Conservation (phyloP, 2,329 filamentous ascomycete species). For the Rhexocercosporidium sp. region DNA sequence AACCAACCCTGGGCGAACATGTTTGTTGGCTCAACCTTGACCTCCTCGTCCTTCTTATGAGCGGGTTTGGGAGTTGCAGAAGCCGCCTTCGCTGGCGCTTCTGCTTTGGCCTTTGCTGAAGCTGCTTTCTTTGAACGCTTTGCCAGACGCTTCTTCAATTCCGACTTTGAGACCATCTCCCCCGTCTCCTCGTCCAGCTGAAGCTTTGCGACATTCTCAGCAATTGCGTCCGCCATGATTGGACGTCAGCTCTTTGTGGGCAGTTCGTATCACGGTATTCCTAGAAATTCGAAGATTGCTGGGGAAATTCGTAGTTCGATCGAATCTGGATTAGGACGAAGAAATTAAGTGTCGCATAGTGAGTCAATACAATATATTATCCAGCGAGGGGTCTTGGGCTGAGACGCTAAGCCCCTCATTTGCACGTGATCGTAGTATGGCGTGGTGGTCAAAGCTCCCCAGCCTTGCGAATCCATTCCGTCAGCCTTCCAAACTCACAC, state of each 20-base stretch:
- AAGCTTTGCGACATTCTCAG: constrained; percentile 57
- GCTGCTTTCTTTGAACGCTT: constrained; percentile 64
- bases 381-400: background rate
- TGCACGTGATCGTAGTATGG: background rate
- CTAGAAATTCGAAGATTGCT: background rate
- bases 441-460: background rate
- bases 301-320: background rate
- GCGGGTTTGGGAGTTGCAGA: constrained; percentile 36
- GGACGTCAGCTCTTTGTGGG: background rate
- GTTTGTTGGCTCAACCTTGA: constrained; percentile 40
- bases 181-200: constrained; percentile 67
- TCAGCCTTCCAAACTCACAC: constrained; percentile 1
- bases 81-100: constrained; percentile 40
- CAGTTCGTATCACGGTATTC: background rate
- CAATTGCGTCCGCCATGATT: constrained; percentile 53
- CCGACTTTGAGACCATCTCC: constrained; percentile 69
- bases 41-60: constrained; percentile 42
- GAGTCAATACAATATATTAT: constrained; percentile 17
- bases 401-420: constrained; percentile 12
- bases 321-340: too few species aligned
- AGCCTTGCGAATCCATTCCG: background rate
- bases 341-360: constrained; percentile 4
- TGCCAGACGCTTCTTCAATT: constrained; percentile 64
- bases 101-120: constrained; percentile 56
- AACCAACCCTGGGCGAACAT: constrained; percentile 86